phyloP scores from a whole-genome alignment of 441 rosid species.

The Aquilaria agallochum region DNA sequence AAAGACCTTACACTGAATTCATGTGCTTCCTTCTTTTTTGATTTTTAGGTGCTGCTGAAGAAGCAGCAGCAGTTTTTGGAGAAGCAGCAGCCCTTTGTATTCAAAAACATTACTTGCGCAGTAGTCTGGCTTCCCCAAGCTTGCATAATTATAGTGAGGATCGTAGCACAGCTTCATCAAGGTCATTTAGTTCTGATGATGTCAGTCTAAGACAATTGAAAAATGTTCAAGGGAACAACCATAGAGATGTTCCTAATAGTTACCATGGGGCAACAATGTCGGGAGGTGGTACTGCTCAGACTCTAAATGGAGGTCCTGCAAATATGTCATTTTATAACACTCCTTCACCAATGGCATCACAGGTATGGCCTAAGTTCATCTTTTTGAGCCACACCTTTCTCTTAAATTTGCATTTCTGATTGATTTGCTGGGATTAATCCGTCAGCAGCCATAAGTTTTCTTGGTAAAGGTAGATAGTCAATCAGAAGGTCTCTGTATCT shows the following conservation, averaged over 20 bases:
- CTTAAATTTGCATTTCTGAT: slow-evolving; percentile 10
- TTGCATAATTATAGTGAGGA: slow-evolving; percentile 54
- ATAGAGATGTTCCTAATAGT: slow-evolving; percentile 68
- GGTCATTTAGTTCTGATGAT: slow-evolving; percentile 51
- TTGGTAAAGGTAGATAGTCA: slow-evolving; percentile 12
- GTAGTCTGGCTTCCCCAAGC: slow-evolving; percentile 41
- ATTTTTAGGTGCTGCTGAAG: slow-evolving; percentile 82
- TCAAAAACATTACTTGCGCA: slow-evolving; percentile 71
- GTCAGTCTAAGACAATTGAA: slow-evolving; percentile 66
- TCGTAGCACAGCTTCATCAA: slow-evolving; percentile 32
- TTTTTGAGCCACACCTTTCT: neutral
- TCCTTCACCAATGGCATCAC: slow-evolving; percentile 82
- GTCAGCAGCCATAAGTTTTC: neutral
- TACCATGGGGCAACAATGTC: slow-evolving; percentile 32
- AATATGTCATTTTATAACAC: slow-evolving; percentile 72
- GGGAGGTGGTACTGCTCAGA: slow-evolving; percentile 51
- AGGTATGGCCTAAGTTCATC: slow-evolving; percentile 35
- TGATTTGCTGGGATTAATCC: neutral
- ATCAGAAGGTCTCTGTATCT: slow-evolving; percentile 21
- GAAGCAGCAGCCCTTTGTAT: slow-evolving; percentile 78
- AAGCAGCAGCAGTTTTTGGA: slow-evolving; percentile 77
- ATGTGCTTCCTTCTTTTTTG: slow-evolving; percentile 5
- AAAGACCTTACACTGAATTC: no score
- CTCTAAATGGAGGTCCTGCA: slow-evolving; percentile 60
- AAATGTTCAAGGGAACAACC: slow-evolving; percentile 60